phyloP scores from a whole-genome alignment of 2,329 filamentous ascomycete species.

The Hymenoscyphus albidus region DNA sequence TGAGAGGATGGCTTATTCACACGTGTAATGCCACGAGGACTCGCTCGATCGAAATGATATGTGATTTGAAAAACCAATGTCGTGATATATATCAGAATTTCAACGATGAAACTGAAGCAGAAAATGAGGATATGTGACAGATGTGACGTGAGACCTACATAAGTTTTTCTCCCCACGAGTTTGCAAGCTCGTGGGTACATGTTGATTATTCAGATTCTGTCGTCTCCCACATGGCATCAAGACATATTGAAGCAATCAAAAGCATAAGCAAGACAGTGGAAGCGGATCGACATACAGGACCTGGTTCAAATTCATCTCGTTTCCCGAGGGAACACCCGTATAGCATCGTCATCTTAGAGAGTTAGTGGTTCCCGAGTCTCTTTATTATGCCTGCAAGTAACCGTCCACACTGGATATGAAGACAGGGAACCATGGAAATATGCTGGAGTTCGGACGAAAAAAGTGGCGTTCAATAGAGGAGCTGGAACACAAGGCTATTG shows the following conservation, averaged over 20 bases:
- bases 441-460: neutral
- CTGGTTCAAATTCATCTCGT: neutral
- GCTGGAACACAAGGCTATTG: constrained; percentile 7
- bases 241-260: constrained; percentile 1
- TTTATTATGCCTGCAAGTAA: constrained; percentile 9
- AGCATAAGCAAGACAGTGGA: constrained; percentile 4
- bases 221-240: constrained; percentile 14
- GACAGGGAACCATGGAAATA: neutral
- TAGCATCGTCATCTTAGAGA: neutral
- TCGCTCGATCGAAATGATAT: neutral
- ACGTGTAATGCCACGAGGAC: constrained; percentile 6
- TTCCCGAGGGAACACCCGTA: constrained; percentile 1
- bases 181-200: neutral
- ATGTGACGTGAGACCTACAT: constrained; percentile 9
- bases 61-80: neutral
- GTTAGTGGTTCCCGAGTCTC: constrained; percentile 6
- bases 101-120: neutral
- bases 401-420: constrained; percentile 3
- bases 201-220: constrained; percentile 3
- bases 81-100: neutral
- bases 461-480: constrained; percentile 9
- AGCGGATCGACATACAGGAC: neutral
- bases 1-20: neutral
- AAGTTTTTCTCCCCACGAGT: constrained; percentile 2
- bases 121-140: constrained; percentile 11